A percentile compares a stretch with the other conserved stretches of the same genome.
Evolutionary conservation across 2,329 filamentous ascomycete genomes (phyloP).

Genomic region (Curvularia sp.): DNA sequence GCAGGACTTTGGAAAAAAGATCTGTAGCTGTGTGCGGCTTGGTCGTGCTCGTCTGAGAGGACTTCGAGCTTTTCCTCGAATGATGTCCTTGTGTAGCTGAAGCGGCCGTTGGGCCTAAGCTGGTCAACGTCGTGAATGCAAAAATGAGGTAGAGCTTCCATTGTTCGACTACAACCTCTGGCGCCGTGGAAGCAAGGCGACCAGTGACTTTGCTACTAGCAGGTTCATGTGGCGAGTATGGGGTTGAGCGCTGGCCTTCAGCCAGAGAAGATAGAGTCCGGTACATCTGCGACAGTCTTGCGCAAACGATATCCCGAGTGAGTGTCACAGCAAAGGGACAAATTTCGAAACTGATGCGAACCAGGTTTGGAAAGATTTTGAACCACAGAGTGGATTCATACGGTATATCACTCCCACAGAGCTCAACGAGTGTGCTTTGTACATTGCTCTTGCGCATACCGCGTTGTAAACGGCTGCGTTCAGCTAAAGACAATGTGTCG

Average conservation of each 20-base stretch:
- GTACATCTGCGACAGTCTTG: constrained; percentile 92
- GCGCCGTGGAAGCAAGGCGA: constrained; percentile 69
- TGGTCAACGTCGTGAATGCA: constrained; percentile 92
- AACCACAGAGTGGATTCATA: constrained; percentile 97
- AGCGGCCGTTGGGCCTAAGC: constrained; percentile 68
- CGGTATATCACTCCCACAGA: constrained; percentile 93
- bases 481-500: constrained; percentile 87
- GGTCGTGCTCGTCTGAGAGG: constrained; percentile 68
- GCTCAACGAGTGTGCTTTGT: constrained; percentile 85
- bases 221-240: constrained; percentile 67
- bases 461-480: constrained; percentile 88
- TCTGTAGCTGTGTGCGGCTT: constrained; percentile 88
- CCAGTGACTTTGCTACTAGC: constrained; percentile 63
- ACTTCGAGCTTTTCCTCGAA: constrained; percentile 80
- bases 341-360: constrained; percentile 86
- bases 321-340: constrained; percentile 92
- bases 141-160: constrained; percentile 98
- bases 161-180: constrained; percentile 90
- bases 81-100: constrained; percentile 73
- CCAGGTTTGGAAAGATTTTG: constrained; percentile 95
- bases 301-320: constrained; percentile 89
- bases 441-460: constrained; percentile 85
- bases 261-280: constrained; percentile 80
- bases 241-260: constrained; percentile 63
- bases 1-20: constrained; percentile 90